Conservation (phyloP, 1,284 basidiomycete genomes). For the Tilletia caries region DNA sequence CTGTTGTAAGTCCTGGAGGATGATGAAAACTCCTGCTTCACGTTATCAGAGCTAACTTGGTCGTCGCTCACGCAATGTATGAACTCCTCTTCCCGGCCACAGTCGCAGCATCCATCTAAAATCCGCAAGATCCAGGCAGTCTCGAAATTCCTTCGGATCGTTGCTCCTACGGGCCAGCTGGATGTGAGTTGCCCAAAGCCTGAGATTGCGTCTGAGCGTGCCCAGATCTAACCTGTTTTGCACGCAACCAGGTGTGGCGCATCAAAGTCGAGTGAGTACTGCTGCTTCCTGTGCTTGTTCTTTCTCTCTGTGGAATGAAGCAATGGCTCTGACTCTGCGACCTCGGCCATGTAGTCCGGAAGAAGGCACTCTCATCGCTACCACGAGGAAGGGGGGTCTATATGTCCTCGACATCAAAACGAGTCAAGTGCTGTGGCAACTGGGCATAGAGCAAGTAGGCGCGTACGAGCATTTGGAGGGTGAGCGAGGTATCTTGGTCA, state of each 20-base stretch:
- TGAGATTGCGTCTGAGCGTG: no score
- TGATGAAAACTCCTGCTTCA: no score
- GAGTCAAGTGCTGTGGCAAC: neutral
- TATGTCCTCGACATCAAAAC: neutral
- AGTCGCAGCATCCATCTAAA: neutral
- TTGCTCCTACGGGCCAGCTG: neutral
- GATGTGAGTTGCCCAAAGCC: neutral
- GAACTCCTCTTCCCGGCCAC: no score
- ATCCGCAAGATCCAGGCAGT: neutral
- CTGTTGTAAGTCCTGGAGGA: no score
- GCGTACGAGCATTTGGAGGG: constrained; percentile 6
- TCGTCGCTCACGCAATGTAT: neutral
- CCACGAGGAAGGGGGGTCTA: neutral
- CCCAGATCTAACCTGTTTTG: no score
- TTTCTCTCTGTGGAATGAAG: neutral
- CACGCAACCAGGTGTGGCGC: neutral
- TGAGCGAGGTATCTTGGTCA: neutral
- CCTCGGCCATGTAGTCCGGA: neutral
- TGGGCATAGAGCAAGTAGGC: neutral
- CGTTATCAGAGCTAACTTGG: no score
- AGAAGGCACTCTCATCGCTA: neutral
- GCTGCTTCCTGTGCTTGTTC: neutral
- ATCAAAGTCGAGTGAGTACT: constrained; percentile 5
- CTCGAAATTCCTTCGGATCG: neutral
- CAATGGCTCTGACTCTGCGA: neutral